Evolutionary conservation across 768 basidiomycete species (phyloP), one percentile per base, ranked within the genome.

Genomic region (Trametes punicea): DNA sequence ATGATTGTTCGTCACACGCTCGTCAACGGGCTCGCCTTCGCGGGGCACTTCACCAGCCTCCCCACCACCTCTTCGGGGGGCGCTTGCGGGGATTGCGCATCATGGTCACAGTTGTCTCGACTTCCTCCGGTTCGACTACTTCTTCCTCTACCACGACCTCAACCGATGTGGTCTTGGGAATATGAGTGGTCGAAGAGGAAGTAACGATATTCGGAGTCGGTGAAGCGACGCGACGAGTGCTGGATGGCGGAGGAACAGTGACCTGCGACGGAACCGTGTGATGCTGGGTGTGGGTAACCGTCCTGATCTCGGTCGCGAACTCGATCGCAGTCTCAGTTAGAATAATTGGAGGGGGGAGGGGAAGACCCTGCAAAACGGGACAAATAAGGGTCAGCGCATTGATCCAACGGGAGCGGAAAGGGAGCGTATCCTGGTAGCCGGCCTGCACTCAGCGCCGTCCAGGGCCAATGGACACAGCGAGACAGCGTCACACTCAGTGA

Each of bases 111-210:
- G 57, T 55, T 38, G 50, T 52, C 55, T 60, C 57, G 46, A 70
- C 77, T 42, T 80, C 79, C 38, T 75, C 71, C 7, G 73, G 46
- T 40, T 77, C 77, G 71, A 70, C 23, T 15, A 69, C 69, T 11
- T 85, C 83, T 51, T 90, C 87, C 31, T 84, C 82, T 36, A 84
- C 65, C 38, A 87, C 59, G 30, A 75, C 75, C 61, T 83, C 87
- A 23, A 91, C 75, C 11, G 86, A 81, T 13, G 89, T 91, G 23
- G 90, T 92, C 58, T 81, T 82, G 16, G 87, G 88, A 67, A 82
- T 83, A 50, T 62, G 61, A 5, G 77, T 75, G n/a, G 83, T 76
- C 6, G 80, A 79, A 31, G 81, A 77, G 9, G 79, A 75, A 20
- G 80, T 81, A 26, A 77, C 76, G 6, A 78, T 79, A 65, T 87